Evolutionary conservation across 1,139 yeast species (phyloP).

Genomic region (Candida tetrigidarum): DNA sequence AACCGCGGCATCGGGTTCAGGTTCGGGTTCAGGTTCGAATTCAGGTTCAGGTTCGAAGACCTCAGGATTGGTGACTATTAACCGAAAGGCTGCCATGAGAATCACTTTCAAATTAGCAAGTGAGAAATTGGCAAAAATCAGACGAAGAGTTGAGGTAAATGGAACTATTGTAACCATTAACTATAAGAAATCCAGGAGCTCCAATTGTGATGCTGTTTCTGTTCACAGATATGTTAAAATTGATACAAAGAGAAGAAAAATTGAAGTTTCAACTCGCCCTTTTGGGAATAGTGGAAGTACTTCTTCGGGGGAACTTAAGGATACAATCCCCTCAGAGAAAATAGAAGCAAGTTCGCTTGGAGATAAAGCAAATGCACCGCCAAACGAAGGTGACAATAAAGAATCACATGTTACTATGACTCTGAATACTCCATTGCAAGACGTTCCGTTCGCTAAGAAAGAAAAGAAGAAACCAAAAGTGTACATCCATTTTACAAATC

Average conservation of each 20-base stretch:
- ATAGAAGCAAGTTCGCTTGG: neutral
- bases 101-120: constrained; percentile 13
- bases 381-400: neutral
- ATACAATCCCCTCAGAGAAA: neutral
- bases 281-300: constrained; percentile 16
- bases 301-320: neutral
- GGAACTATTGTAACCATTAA: constrained; percentile 16
- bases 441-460: neutral
- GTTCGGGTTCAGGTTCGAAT: no score
- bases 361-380: neutral
- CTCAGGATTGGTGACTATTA: neutral
- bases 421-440: neutral
- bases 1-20: neutral
- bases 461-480: constrained; percentile 8
- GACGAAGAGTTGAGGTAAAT: constrained; percentile 17
- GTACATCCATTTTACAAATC: constrained; percentile 12
- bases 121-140: constrained; percentile 4
- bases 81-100: neutral
- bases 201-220: neutral
- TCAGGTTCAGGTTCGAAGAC: neutral
- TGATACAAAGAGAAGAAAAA: constrained; percentile 24
- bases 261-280: constrained; percentile 17
- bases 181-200: neutral
- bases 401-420: neutral
- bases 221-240: constrained; percentile 34